A percentile compares a stretch with the other conserved stretches of the same genome.
These are phyloP conservation scores for Hordeum pubiflorum DNA, from an alignment of 202 grass and related monocot genomes.

Conservation along the genomic window DNA sequence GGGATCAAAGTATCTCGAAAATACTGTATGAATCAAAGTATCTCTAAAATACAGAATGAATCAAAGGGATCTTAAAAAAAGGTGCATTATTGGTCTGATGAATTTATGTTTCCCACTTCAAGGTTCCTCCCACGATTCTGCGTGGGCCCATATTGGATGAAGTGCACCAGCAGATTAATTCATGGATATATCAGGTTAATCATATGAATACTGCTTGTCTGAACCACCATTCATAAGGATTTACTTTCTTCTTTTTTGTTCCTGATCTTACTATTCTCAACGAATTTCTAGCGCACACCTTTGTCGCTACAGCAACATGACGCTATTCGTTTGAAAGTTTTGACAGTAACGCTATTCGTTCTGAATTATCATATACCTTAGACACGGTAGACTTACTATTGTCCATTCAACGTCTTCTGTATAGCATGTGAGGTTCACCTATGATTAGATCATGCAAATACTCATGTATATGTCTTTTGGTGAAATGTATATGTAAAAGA, in stretches of 20 bases:
- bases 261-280: not conserved
- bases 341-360: not conserved
- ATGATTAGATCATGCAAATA: conserved; percentile 6
- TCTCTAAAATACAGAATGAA: not conserved
- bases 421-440: not conserved
- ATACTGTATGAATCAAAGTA: conserved; percentile 19
- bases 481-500: not conserved
- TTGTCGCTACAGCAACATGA: not conserved
- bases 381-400: not conserved
- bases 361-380: not conserved
- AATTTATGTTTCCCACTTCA: conserved; percentile 23
- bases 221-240: conserved; percentile 11
- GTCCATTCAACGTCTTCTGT: conserved; percentile 3
- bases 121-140: conserved; percentile 63
- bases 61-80: conserved; percentile 4
- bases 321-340: not conserved
- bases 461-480: not conserved
- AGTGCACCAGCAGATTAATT: conserved; percentile 84
- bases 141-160: conserved; percentile 86
- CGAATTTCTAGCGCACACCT: not conserved
- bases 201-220: conserved; percentile 7
- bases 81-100: not conserved
- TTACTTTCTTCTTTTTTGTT: not conserved
- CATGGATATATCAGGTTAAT: conserved; percentile 95
- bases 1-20: conserved; percentile 6